These are phyloP conservation scores for Pichia thaimueangensis DNA, from an alignment of 805 yeast species.

Conservation along the genomic window DNA sequence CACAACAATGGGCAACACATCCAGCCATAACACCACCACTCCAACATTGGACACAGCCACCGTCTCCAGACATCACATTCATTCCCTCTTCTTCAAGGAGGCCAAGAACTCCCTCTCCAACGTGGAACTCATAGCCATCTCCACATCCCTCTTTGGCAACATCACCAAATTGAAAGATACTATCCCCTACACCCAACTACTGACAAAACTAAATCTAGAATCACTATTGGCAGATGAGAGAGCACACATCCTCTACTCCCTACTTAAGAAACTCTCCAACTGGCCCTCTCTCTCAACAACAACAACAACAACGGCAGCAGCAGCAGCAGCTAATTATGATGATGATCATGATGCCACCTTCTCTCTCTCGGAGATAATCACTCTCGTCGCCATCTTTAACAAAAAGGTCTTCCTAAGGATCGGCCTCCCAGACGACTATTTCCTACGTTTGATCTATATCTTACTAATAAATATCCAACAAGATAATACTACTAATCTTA, in stretches of 20 bases:
- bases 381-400: too few relatives aligned
- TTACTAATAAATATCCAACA: too few relatives aligned
- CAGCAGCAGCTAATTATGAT: too few relatives aligned
- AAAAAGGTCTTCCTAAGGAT: too few relatives aligned
- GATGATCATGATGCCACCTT: too few relatives aligned
- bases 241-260: conserved; percentile 5
- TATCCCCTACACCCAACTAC: neutral
- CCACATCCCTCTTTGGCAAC: conserved; percentile 4
- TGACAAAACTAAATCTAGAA: neutral
- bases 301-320: too few relatives aligned
- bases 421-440: too few relatives aligned
- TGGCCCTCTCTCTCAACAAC: conserved; percentile 13
- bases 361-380: too few relatives aligned
- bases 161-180: conserved; percentile 2
- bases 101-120: neutral
- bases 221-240: conserved; percentile 16
- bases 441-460: too few relatives aligned
- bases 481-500: neutral
- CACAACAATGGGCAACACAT: neutral
- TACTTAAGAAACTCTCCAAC: conserved; percentile 6
- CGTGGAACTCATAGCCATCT: conserved; percentile 7
- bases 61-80: neutral
- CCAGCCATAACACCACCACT: neutral
- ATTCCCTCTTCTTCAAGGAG: neutral
- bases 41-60: neutral